Evolutionary conservation across 495 filamentous ascomycete species (phyloP), one percentile per base, ranked within the genome.

Genomic region (Penicillium fimorum): DNA sequence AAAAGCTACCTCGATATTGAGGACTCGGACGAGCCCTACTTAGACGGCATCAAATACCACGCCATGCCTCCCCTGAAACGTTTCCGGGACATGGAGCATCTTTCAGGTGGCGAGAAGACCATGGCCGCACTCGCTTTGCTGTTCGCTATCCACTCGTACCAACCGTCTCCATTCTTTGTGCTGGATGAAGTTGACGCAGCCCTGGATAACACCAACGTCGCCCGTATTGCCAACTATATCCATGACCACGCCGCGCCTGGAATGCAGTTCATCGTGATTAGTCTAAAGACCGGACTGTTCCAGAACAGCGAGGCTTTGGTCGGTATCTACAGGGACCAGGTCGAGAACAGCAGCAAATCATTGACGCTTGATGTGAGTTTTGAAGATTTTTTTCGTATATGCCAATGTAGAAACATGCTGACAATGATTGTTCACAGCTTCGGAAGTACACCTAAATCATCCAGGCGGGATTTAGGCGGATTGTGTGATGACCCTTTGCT

Each of bases 211-310:
- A 92, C 91, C 48, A 97, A 99, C 65, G 92, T 97, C 18, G 87
- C 90, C 50, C 91, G 93, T 66, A 92, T 99, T 73, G 91, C 89
- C 60, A 90, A 91, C 67, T 97, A 97, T 67, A 95, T 99, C 56
- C 84, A 87, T 25, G 89, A 92, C 62, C 93, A 97, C 70, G 91
- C 94, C 0, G 90, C 90, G 6, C 94, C 95, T 5, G 94, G 94
- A 4, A 96, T 97, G 89, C 94, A 99, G 79, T 99, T 99, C 66
- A 93, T 99, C 58, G 95, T 99, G 47, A 97, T 99, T 70, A 87
- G 82, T 73, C 78, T 97, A 68, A 97, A 99, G 81, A 87, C 89
- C 0, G 92, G 90, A 1, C 75, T 99, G 24, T 99, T 97, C 73
- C 91, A 97, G 73, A 84, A 89, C 63, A 94, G 89, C 66, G 91